Evolutionary conservation across 148 eudicot genomes (phyloP).

Genomic region (Chenopodium quinoa): DNA sequence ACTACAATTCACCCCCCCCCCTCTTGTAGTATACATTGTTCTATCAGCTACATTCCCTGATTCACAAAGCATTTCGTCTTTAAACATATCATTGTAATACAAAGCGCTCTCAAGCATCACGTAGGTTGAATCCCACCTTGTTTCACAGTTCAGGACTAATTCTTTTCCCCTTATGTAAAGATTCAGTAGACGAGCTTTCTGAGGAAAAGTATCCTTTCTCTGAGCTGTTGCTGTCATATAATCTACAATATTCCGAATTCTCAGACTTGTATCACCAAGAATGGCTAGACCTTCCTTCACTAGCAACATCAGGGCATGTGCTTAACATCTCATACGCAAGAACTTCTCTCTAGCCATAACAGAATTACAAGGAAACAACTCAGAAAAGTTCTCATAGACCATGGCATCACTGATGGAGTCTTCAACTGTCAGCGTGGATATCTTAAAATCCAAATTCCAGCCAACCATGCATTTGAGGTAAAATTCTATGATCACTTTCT

Average conservation of each 20-base stretch:
- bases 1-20: too few species aligned
- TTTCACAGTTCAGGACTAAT: neutral
- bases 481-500: neutral
- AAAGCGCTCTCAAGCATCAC: slow-evolving; percentile 11
- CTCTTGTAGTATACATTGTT: too few species aligned
- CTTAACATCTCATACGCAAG: too few species aligned
- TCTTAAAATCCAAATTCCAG: too few species aligned
- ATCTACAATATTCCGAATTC: neutral
- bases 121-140: neutral
- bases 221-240: neutral
- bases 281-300: too few species aligned
- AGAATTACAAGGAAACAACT: too few species aligned
- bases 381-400: too few species aligned
- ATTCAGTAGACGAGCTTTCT: neutral
- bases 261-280: too few species aligned
- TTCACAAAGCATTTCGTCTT: neutral
- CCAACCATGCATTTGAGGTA: neutral
- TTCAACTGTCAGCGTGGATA: too few species aligned
- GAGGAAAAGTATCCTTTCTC: neutral
- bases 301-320: too few species aligned
- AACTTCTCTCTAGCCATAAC: too few species aligned
- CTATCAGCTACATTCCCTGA: neutral
- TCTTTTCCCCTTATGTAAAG: neutral
- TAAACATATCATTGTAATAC: slow-evolving; percentile 2
- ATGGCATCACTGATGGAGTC: too few species aligned